Conservation (phyloP, 306 rosid genomes). For the Sicyos edulis region DNA sequence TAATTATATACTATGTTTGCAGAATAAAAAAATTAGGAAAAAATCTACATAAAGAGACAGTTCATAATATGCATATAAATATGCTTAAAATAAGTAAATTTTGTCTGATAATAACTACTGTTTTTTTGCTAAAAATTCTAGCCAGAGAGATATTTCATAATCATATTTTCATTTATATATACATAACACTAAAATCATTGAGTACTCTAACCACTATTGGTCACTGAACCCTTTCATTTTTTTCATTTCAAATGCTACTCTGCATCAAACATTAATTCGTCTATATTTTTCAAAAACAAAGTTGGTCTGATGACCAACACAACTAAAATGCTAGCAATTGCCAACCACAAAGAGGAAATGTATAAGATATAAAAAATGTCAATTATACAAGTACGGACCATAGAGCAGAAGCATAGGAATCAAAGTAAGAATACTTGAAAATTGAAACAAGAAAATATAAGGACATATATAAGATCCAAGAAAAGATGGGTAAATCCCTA, state of each 20-base stretch:
- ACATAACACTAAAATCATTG: background rate
- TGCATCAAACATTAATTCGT: slow-evolving; percentile 1
- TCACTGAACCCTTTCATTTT: background rate
- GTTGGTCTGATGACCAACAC: background rate
- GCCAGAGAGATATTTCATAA: background rate
- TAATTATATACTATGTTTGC: background rate
- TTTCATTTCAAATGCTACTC: background rate
- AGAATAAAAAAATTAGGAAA: background rate
- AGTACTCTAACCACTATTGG: background rate
- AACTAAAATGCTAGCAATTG: background rate
- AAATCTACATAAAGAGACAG: too few species aligned
- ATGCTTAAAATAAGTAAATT: too few species aligned
- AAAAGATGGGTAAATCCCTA: background rate
- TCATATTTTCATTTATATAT: background rate
- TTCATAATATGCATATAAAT: too few species aligned
- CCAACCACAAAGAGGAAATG: background rate
- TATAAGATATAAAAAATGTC: background rate
- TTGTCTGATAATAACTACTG: background rate
- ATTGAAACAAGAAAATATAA: background rate
- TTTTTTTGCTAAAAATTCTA: background rate
- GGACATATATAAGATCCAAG: background rate
- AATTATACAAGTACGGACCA: background rate
- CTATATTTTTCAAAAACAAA: background rate
- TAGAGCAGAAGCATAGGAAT: background rate
- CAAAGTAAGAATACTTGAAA: background rate